Evolutionary conservation across 306 rosid species (phyloP), one percentile per base, ranked within the genome.

Genomic region (Acacia crassicarpa): DNA sequence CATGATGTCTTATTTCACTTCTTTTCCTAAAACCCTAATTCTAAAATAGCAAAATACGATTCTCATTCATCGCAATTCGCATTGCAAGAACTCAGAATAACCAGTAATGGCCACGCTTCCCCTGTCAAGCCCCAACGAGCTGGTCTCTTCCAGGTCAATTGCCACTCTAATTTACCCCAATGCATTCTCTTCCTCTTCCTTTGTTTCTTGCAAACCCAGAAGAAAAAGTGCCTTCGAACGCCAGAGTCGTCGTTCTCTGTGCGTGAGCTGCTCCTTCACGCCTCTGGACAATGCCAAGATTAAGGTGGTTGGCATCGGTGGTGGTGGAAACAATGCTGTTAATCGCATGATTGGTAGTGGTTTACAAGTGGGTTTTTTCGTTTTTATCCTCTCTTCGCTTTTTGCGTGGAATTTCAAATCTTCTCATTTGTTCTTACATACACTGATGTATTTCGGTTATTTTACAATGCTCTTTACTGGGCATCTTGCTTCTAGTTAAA

Each of bases 301-400:
- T 84, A 95, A 95, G 90, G 98, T 94, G 23, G 90, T 94, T 10
- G 98, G 98, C 4, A 92, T 94, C 58, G 98, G 98, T 30, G 97
- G 98, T 0, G 98, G 98, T 32, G 98, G 98, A 35, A 94, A 91
- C 90, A 92, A 94, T 87, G 97, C 97, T 30, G 94, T 94, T 45
- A 94, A 94, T 82, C 97, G 98, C 85, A 94, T 94, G 98, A 93
- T 94, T 86, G 94, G 94, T 76, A 91, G 95, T 78, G 97, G 97
- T 71, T 88, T 93, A 74, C 90, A 90, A 69, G 98, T 93, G 56
- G 75, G 93, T 82, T 82, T 81, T 84, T 71, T 25, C 2, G 1
- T 61, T 62, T 27, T 25, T 8, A 2, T 27, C 5, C 4, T 43
- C 38, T 59, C 9, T 48, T 85, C 75, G 32, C 4, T 71, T 76